Evolutionary conservation across 1,284 basidiomycete genomes (phyloP).

Genomic region (Austroboletus novae-zelandiae): DNA sequence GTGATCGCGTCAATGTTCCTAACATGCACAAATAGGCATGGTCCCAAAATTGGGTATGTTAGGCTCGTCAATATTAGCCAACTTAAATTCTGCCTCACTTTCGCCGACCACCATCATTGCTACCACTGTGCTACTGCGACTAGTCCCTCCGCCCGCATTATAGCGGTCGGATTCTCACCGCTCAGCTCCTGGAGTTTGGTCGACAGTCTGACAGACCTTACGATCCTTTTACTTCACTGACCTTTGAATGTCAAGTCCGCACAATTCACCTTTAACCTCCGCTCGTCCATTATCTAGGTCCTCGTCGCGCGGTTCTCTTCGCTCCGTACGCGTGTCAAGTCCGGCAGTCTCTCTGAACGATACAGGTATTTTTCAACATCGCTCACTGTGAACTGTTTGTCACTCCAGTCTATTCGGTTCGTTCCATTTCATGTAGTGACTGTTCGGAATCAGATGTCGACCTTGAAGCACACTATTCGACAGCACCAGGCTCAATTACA

Average conservation of each 20-base stretch:
- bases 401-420: conserved; percentile 27
- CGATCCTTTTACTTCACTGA: conserved; percentile 24
- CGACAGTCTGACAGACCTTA: conserved; percentile 20
- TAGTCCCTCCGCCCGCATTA: conserved; percentile 6
- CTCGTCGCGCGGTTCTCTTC: conserved; percentile 56
- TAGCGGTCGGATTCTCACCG: conserved; percentile 2
- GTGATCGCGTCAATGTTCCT: conserved; percentile 28
- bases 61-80: conserved; percentile 3
- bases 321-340: conserved; percentile 49
- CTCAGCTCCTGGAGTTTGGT: conserved; percentile 14
- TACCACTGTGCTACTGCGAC: conserved; percentile 8
- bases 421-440: conserved; percentile 47
- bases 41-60: neutral
- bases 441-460: conserved; percentile 70
- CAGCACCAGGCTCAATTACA: conserved; percentile 74
- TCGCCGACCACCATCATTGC: conserved; percentile 7
- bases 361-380: conserved; percentile 44
- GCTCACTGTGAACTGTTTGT: conserved; percentile 24
- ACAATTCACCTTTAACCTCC: conserved; percentile 29
- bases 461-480: conserved; percentile 71
- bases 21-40: conserved; percentile 26
- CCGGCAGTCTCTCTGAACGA: conserved; percentile 54
- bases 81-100: neutral
- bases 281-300: conserved; percentile 48
- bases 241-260: conserved; percentile 35